Evolutionary conservation across 2,329 filamentous ascomycete genomes (phyloP), one percentile per base, ranked within the genome.

Genomic region (Dactylonectria estremocensis): DNA sequence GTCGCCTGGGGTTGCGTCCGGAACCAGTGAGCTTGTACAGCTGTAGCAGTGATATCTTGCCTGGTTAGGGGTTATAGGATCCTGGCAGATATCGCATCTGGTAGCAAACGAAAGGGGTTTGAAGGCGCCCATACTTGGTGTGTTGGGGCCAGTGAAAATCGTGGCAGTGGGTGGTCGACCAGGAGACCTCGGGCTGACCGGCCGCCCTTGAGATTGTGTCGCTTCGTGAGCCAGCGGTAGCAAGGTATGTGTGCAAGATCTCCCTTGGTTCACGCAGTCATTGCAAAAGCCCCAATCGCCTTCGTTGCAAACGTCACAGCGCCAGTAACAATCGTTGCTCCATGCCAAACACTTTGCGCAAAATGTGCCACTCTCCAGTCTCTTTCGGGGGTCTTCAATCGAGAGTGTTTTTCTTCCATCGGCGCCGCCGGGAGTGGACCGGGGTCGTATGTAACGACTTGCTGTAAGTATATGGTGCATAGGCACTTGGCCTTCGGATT

Each of bases 221-320:
- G 83, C 79, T 50, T 88, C 85, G 72, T 94, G 92, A 1, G 91
- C 89, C 50, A 97, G 84, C 0, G 95, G 94, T 1, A 97, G 84
- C 1, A 98, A 85, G 7, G 92, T 87, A 77, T 98, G 95, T 0
- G 91, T 93, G 80, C 95, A 98, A 67, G 91, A 92, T 67, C 87
- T 87, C 16, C 94, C 95, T 78, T 92, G 90, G 66, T 95, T 95
- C 33, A 97, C 94, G 72, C 95, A 98, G 67, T 87, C 83, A 74
- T 95, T 94, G 81, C 95, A 98, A 78, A 94, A 98, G 0, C 95
- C 95, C 95, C 95, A 98, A 77, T 97, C 95, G 5, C 94, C 95
- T 69, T 96, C 91, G 74, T 97, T 97, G 82, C 95, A 98, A 28
- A 87, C 80, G 66, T 92, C 90, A 79, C 95, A 98, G 69, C 93